These are phyloP conservation scores for Microsporum audouinii DNA, from an alignment of 2,329 filamentous ascomycete species.

Conservation along the genomic window DNA sequence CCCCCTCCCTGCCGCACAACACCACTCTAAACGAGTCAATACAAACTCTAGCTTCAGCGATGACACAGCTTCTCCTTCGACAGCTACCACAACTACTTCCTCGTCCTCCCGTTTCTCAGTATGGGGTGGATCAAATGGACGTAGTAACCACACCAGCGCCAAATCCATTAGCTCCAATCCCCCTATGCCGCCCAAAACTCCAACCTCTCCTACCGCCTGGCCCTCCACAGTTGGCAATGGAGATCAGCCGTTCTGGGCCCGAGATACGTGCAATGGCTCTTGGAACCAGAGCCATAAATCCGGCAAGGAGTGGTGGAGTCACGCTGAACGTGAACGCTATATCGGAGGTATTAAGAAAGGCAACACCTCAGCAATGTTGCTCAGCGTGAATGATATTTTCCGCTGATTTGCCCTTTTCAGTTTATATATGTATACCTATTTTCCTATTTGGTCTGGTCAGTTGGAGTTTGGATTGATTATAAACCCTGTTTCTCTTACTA, in stretches of 20 bases:
- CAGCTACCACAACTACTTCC: slow-evolving; percentile 9
- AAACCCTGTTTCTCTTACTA: neutral
- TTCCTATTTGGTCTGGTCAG: neutral
- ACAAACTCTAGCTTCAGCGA: slow-evolving; percentile 9
- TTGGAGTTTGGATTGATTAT: neutral
- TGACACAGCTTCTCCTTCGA: slow-evolving; percentile 8
- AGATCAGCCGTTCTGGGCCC: slow-evolving; percentile 28
- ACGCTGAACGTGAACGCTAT: slow-evolving; percentile 33
- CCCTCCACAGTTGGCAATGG: slow-evolving; percentile 15
- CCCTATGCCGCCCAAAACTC: slow-evolving; percentile 11
- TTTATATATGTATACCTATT: neutral
- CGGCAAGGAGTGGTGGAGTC: slow-evolving; percentile 36
- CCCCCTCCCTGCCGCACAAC: slow-evolving; percentile 11
- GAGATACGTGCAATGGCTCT: slow-evolving; percentile 34
- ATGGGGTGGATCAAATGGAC: slow-evolving; percentile 7
- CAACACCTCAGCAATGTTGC: neutral
- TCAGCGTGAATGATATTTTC: neutral
- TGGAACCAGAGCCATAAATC: slow-evolving; percentile 32
- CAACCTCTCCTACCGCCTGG: slow-evolving; percentile 13
- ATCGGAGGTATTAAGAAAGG: neutral
- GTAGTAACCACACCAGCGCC: neutral
- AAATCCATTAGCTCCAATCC: slow-evolving; percentile 15
- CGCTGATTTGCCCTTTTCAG: slow-evolving; percentile 6
- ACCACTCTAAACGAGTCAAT: slow-evolving; percentile 7
- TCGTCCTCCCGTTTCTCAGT: slow-evolving; percentile 13